Evolutionary conservation across 2,329 filamentous ascomycete genomes (phyloP).

Genomic region (Ophiostoma piceae): DNA sequence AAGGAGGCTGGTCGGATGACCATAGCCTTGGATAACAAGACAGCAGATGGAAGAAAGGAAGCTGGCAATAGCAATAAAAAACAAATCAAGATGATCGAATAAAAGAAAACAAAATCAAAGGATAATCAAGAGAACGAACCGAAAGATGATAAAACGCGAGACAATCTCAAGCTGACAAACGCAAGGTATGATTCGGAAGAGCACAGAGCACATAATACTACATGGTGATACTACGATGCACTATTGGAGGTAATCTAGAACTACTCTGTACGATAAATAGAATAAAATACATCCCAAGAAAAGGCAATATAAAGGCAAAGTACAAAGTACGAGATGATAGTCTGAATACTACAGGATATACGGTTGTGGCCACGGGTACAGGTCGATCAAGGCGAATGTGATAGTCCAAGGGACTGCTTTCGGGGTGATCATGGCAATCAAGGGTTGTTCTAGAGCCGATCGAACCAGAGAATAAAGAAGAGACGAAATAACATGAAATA

Average conservation of each 20-base stretch:
- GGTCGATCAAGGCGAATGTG: neutral
- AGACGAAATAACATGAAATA: neutral
- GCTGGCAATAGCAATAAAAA: neutral
- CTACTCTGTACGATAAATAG: neutral
- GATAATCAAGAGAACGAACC: neutral
- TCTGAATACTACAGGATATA: neutral
- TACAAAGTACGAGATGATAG: neutral
- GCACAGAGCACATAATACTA: neutral
- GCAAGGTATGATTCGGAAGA: neutral
- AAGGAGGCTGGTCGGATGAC: neutral
- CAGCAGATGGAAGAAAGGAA: neutral
- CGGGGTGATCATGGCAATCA: conserved; percentile 9
- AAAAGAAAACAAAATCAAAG: too few species aligned
- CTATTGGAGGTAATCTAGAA: too few species aligned
- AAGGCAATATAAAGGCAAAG: too few species aligned
- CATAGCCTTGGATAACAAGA: neutral
- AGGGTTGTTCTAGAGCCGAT: neutral
- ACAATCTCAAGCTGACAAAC: neutral
- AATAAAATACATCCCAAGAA: neutral
- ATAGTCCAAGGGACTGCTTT: neutral
- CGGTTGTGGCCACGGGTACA: neutral
- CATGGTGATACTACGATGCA: neutral
- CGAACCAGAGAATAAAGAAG: neutral
- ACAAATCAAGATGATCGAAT: neutral
- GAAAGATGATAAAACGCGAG: neutral